Evolutionary conservation across 176 grass and related monocot species (phyloP), one percentile per base, ranked within the genome.

Genomic region (Bromus sterilis): DNA sequence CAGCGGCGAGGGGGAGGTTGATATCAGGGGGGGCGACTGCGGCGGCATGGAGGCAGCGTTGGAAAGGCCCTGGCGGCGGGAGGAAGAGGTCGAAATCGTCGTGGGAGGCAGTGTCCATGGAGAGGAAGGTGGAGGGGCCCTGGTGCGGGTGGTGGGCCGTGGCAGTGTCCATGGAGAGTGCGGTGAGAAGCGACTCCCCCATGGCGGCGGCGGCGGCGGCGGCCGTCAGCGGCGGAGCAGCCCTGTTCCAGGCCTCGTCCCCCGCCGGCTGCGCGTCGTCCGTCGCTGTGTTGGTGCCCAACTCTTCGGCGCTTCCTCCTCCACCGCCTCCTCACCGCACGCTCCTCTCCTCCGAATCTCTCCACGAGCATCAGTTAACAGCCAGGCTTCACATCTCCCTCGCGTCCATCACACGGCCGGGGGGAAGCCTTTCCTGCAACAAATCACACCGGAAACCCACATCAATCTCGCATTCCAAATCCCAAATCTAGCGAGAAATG

Each of bases 161-260:
- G 30, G 87, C 64, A 1, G 92, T 99, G 75, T 99, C 96, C 88
- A 99, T 99, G 79, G 96, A 99, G 84, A 99, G 83, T 49, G 96
- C 82, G 48, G 93, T 95, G 76, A 99, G 90, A 41, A 99, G 89
- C 83, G 96, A 85, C 89, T 95, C 96, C 57, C 89, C 93, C 96
- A 99, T 99, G 69, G 73, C 75, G 72, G 70, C 32, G 69, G 32
- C 82, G 34, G 60, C 79, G 72, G 36, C 59, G 20, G 70, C 46
- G 59, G 69, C 34, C 41, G 82, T 74, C 74, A 76, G 15, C 0
- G 35, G 35, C 12, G 56, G 76, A 29, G 36, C 75, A 61, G 24
- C 41, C 78, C 74, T 74, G 71, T 76, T 70, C 74, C 55, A 9
- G 78, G 56, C 48, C 87, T 82, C 79, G 68, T 60, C 56, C 59